Evolutionary conservation across 495 filamentous ascomycete genomes (phyloP).

Genomic region (Penicillium chermesinum): DNA sequence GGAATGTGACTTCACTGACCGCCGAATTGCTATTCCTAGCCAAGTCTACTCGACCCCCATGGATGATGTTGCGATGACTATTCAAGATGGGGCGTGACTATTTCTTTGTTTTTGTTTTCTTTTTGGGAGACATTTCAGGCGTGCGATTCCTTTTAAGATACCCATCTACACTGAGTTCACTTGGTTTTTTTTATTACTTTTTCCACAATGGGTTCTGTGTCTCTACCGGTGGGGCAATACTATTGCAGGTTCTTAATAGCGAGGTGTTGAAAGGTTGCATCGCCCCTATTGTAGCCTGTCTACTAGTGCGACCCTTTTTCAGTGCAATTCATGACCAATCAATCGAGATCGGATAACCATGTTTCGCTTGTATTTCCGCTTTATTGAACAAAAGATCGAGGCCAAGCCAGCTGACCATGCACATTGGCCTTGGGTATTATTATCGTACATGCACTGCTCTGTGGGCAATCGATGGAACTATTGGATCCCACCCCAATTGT

Average conservation of each 20-base stretch:
- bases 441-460: constrained; percentile 10
- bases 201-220: too few species aligned
- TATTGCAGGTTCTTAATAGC: too few species aligned
- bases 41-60: constrained; percentile 18
- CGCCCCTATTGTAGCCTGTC: too few species aligned
- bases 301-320: too few species aligned
- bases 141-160: not conserved
- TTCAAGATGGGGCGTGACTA: not conserved
- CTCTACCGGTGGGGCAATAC: too few species aligned
- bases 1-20: constrained; percentile 16
- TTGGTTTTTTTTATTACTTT: too few species aligned
- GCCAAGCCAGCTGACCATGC: not conserved
- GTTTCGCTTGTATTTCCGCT: constrained; percentile 4
- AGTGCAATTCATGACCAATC: too few species aligned
- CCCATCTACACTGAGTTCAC: too few species aligned
- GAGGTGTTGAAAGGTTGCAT: too few species aligned
- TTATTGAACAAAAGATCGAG: not conserved
- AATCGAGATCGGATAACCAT: too few species aligned
- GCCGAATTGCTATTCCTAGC: constrained; percentile 24
- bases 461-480: not conserved
- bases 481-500: constrained; percentile 5
- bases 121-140: not conserved
- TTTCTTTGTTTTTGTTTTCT: not conserved
- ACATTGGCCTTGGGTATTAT: constrained; percentile 6
- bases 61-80: constrained; percentile 8